These are phyloP conservation scores for Lactifluus pinguis DNA, from an alignment of 768 basidiomycete species.

Conservation along the genomic window DNA sequence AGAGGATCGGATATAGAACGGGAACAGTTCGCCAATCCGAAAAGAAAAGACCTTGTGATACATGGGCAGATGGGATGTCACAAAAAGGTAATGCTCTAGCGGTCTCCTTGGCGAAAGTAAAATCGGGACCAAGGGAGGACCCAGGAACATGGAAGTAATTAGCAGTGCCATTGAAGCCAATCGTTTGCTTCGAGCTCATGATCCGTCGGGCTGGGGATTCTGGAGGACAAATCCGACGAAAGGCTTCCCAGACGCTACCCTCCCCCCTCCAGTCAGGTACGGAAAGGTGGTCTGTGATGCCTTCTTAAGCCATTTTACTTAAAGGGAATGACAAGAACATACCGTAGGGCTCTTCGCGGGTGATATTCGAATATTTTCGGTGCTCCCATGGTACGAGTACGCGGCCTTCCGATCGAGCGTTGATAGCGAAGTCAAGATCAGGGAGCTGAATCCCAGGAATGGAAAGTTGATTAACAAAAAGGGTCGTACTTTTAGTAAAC, in stretches of 20 bases:
- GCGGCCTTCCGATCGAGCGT: constrained; percentile 88
- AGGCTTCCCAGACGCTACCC: constrained; percentile 91
- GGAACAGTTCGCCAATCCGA: constrained; percentile 91
- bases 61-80: constrained; percentile 68
- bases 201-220: constrained; percentile 71
- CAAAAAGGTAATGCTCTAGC: constrained; percentile 76
- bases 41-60: constrained; percentile 92
- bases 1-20: constrained; percentile 87
- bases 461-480: background rate
- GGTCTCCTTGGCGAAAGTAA: constrained; percentile 51
- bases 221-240: constrained; percentile 84
- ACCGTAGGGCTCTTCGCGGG: constrained; percentile 33
- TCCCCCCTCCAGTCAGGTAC: constrained; percentile 76
- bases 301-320: constrained; percentile 28
- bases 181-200: constrained; percentile 63
- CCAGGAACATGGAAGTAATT: constrained; percentile 23
- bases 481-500: background rate
- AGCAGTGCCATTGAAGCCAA: constrained; percentile 28
- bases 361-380: constrained; percentile 60
- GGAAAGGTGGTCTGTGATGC: constrained; percentile 43
- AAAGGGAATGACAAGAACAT: constrained; percentile 10
- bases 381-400: constrained; percentile 92
- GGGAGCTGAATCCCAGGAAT: constrained; percentile 49
- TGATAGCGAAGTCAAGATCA: constrained; percentile 92
- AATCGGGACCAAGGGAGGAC: constrained; percentile 40